Evolutionary conservation across 164 flowering plant species (phyloP), one percentile per base, ranked within the genome.

Genomic region (Hamamelis virginiana): DNA sequence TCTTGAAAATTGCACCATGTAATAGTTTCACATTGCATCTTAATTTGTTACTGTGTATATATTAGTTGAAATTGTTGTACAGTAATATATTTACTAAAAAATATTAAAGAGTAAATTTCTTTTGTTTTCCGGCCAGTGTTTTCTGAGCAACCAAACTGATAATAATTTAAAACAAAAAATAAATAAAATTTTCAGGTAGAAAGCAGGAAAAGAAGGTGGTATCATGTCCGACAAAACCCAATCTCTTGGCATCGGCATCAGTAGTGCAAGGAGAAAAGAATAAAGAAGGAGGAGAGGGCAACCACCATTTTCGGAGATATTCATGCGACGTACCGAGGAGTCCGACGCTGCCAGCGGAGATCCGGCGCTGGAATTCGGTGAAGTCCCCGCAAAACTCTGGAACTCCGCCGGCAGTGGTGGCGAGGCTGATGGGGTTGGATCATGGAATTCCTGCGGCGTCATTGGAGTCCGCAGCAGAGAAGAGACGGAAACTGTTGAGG

Each of bases 401-500:
- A 11, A 19, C 65, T 18, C 59, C 73, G 8, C 80, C 79, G 21
- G 71, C 78, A 1, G n/a, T 80, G 46, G 84, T 80, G 38, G 83
- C 83, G 15, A 63, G 83, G 62, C 74, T 82, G 38, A 83, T 83
- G 87, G 85, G 81, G 19, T 41, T 76, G 26, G 77, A 72, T n/a
- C n/a, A n/a, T 0, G 75, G 72, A 19, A 55, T 72, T 11, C 69
- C 78, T 8, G 62, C 69, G 21, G n/a, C 63, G 5, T 48, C 52
- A 16, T 58, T 68, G 63, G 71, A 41, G 43, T 53, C 86, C 0
- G 48, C 83, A 1, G 68, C 79, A 5, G 93, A 90, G 65, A 85
- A 87, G 83, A 74, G 96, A 69, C 64, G 77, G 80, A 80, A 74
- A 75, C 78, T 91, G 58, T 14, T 91, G 68, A 86, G 82, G 59